A percentile compares a stretch with the other conserved stretches of the same genome.
phyloP scores from a whole-genome alignment of 257 asterid genomes.

The Linderniella brevidens region DNA sequence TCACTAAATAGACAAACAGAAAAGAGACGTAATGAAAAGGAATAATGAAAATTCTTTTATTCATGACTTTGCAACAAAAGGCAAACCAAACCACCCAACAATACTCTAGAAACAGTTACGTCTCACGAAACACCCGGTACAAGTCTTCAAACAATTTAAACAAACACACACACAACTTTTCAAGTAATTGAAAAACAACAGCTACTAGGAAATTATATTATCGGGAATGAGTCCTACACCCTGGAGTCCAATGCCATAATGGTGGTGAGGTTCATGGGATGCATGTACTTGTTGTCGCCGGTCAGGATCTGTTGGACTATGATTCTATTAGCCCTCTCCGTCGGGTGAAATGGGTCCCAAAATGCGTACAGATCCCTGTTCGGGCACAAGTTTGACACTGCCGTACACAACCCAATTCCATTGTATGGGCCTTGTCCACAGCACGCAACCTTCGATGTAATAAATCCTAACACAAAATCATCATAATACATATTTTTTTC shows the following conservation, averaged over 20 bases:
- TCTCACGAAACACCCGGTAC: too few relatives aligned
- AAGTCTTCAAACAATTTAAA: too few relatives aligned
- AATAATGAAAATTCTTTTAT: too few relatives aligned
- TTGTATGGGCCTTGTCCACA: conserved; percentile 2
- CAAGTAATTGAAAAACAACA: too few relatives aligned
- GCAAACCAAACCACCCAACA: too few relatives aligned
- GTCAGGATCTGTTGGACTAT: conserved; percentile 1
- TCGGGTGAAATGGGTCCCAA: conserved; percentile 1
- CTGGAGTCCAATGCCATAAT: neutral
- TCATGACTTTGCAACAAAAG: too few relatives aligned
- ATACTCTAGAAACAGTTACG: too few relatives aligned
- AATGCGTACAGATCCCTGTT: neutral
- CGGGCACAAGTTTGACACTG: conserved; percentile 1
- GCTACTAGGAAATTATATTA: too few relatives aligned
- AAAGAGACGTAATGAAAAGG: too few relatives aligned
- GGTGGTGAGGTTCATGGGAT: neutral
- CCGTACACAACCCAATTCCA: neutral
- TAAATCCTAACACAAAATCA: neutral
- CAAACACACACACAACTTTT: too few relatives aligned
- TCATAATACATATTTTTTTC: neutral
- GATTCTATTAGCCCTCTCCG: conserved; percentile 2
- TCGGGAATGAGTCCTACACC: neutral
- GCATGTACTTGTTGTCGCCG: neutral
- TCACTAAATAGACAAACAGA: too few relatives aligned
- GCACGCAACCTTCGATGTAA: conserved; percentile 2